Evolutionary conservation across 331 rosid species (phyloP).

Genomic region (Malus hybrid): DNA sequence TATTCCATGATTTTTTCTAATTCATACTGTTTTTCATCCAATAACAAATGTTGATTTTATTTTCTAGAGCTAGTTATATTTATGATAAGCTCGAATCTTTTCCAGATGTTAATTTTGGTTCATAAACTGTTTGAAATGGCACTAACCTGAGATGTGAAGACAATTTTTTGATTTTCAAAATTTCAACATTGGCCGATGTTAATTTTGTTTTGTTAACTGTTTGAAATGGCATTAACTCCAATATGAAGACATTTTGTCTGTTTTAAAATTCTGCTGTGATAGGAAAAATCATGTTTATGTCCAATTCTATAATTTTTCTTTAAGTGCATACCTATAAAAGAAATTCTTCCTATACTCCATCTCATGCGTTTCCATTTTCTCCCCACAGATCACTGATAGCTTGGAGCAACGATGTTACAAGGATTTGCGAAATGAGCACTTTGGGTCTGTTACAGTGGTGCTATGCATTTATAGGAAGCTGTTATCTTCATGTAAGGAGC

Average conservation of each 20-base stretch:
- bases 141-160: not conserved
- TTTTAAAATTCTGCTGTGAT: not conserved
- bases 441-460: slow-evolving; percentile 66
- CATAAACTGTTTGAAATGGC: slow-evolving; percentile 8
- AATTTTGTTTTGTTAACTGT: not conserved
- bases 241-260: not conserved
- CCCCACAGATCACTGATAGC: slow-evolving; percentile 59
- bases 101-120: not conserved
- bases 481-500: slow-evolving; percentile 67
- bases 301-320: not conserved
- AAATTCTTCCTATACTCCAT: not conserved
- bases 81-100: not conserved
- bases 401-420: slow-evolving; percentile 84
- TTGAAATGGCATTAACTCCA: not conserved
- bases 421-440: slow-evolving; percentile 72
- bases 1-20: not conserved
- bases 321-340: slow-evolving; percentile 1
- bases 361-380: slow-evolving; percentile 15
- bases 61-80: not conserved
- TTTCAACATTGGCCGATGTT: not conserved
- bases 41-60: not conserved
- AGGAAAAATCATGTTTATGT: not conserved
- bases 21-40: not conserved
- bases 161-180: not conserved
- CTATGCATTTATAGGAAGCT: slow-evolving; percentile 64